Base-by-base conservation (phyloP, 257 asterid genomes). In the Asclepias syriaca region DNA sequence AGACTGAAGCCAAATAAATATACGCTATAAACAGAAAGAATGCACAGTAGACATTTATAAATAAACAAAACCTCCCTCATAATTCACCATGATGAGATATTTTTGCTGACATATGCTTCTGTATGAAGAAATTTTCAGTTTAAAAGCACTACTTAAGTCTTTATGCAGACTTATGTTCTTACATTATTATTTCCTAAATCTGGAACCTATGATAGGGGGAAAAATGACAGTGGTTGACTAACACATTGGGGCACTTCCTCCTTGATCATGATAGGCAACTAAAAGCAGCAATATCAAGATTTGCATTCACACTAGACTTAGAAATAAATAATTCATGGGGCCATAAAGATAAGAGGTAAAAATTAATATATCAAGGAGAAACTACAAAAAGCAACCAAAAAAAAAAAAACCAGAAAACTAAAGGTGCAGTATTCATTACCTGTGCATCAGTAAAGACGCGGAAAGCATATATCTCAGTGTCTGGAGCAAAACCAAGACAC, bases 401-500 rank as follows among this genome's bases (percentile, higher is more conserved):
- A 67, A 46, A 16, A 34, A 16, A 6, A 27, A 50, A 46, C 24
- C 18, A 24, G 6, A n/a, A 14, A 46, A 57, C 27, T 34, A 10
- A 60, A 6, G 39, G 75, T 16, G 60, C 67, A 84, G 74, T 80
- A 84, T 77, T 83, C 91, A 83, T 89, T 89, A 94, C 98, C 97
- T 91, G 99, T 66, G 98, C 89, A 82, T 94, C 96, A 76, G 98
- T 94, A 69, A 94, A 94, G 77, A 94, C 98, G 68, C 99, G 89
- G 79, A 88, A 94, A 60, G 99, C 99, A 87, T 91, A 94, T 50
- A 94, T 90, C 87, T 94, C 99, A 2, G 97, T 83, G 69, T 94
- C 98, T 65, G 99, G 98, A 75, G 99, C 96, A 90, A 94, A 94
- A 83, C 99, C 99, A 79, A 93, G 98, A 81, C 98, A 94, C 61